Evolutionary conservation across 768 basidiomycete genomes (phyloP).

Genomic region (Candolleomyces eurysporus): DNA sequence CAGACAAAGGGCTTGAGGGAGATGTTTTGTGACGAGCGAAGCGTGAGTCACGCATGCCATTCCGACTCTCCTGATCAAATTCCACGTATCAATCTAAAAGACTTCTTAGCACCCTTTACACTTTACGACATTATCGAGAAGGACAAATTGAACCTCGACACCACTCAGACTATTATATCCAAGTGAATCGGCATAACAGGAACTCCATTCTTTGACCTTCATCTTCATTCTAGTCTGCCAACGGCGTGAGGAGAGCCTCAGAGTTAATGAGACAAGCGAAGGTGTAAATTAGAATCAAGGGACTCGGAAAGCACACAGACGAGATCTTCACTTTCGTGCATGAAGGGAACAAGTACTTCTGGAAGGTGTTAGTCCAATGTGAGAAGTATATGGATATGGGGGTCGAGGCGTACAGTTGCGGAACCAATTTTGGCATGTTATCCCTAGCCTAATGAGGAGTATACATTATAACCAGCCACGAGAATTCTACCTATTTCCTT

Average conservation of each 20-base stretch:
- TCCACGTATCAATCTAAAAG: not conserved
- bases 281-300: not conserved
- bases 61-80: slow-evolving; percentile 3
- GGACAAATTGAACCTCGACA: not conserved
- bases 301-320: slow-evolving; percentile 4
- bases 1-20: not conserved
- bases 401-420: not conserved
- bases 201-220: not conserved
- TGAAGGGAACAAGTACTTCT: not conserved
- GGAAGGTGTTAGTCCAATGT: no score
- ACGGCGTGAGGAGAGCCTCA: not conserved
- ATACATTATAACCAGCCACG: no score
- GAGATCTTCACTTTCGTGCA: slow-evolving; percentile 2
- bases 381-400: not conserved
- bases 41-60: not conserved
- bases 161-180: not conserved
- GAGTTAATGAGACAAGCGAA: not conserved
- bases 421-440: no score
- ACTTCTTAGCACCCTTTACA: not conserved
- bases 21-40: not conserved
- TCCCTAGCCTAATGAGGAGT: no score
- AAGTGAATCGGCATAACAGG: not conserved
- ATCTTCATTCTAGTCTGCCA: no score
- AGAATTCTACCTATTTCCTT: no score
- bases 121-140: not conserved